These are phyloP conservation scores for Mesotaenium endlicherianum DNA, from an alignment of 139 green algal genomes.

Conservation along the genomic window DNA sequence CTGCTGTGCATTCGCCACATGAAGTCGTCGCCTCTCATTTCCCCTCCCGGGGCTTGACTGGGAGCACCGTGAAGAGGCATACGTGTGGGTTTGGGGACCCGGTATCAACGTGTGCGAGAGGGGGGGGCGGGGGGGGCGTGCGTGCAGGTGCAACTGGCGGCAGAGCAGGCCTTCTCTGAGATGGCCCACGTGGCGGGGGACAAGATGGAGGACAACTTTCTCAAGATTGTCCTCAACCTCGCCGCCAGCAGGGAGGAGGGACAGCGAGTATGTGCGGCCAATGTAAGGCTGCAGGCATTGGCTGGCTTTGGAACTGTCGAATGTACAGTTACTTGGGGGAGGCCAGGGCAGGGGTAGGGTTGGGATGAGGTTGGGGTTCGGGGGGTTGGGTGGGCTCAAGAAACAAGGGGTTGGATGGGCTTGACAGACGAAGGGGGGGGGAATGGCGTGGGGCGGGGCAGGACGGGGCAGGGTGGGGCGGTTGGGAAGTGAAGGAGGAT, in stretches of 20 bases:
- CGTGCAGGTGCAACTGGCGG: slow-evolving; percentile 6
- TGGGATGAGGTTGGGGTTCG: not conserved
- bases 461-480: not conserved
- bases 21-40: too few relatives aligned
- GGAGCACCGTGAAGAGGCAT: too few relatives aligned
- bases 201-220: not conserved
- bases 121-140: not conserved
- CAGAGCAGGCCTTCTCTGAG: not conserved
- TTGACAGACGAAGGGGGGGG: not conserved
- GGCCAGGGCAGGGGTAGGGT: not conserved
- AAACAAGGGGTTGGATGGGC: not conserved
- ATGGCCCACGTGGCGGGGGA: not conserved
- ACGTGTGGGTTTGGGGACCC: too few relatives aligned
- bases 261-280: not conserved
- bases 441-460: not conserved
- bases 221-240: not conserved
- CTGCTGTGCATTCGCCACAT: too few relatives aligned
- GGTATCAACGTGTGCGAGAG: too few relatives aligned
- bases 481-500: not conserved
- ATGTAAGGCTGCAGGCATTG: not conserved
- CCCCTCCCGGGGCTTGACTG: too few relatives aligned
- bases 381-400: not conserved
- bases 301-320: not conserved
- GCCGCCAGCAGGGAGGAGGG: not conserved
- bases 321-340: not conserved